Evolutionary conservation across 164 flowering plant species (phyloP), one percentile per base, ranked within the genome.

Genomic region (Stephania yunnanensis): DNA sequence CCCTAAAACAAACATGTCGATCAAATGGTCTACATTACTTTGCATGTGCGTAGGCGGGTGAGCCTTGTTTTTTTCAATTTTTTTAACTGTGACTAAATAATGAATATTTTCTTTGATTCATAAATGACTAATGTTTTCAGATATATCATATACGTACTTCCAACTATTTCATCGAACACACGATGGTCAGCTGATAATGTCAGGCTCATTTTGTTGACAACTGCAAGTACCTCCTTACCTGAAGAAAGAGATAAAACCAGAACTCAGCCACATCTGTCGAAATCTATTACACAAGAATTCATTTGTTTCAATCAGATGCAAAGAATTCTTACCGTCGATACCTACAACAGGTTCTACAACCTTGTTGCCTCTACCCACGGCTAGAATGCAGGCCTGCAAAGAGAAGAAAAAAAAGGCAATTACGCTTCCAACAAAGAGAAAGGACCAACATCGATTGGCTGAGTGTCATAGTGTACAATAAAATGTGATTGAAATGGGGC

Each of bases 151-250:
- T 55, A 70, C 81, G 42, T 83, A 93, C 99, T 89, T 89, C 89
- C 98, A 74, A 94, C 94, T 89, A 87, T 84, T 73, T 95, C 92
- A 80, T 96, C 94, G 82, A 88, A 90, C 69, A 94, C 97, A 25
- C 98, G 97, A 80, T 92, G 91, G 82, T 96, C 98, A 55, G 98
- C 98, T 9, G 99, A 96, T 77, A 96, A 79, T 29, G 97, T 91
- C 58, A 96, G 67, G 80, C 72, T 87, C 95, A 94, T 92, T 86
- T 90, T 92, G 12, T 87, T 94, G 78, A 91, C 89, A 44, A 87
- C 87, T 20, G 85, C 85, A 76, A 97, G 91, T 78, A 83, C 88
- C 86, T 90, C 93, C 53, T 81, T 76, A 75, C 97, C 99, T 96
- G 87, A 19, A 72, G 73, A 68, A 48, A 68, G 17, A 78, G 58